Base-by-base conservation (phyloP, 495 filamentous ascomycete species). In the Parachaetomium inaequale region DNA sequence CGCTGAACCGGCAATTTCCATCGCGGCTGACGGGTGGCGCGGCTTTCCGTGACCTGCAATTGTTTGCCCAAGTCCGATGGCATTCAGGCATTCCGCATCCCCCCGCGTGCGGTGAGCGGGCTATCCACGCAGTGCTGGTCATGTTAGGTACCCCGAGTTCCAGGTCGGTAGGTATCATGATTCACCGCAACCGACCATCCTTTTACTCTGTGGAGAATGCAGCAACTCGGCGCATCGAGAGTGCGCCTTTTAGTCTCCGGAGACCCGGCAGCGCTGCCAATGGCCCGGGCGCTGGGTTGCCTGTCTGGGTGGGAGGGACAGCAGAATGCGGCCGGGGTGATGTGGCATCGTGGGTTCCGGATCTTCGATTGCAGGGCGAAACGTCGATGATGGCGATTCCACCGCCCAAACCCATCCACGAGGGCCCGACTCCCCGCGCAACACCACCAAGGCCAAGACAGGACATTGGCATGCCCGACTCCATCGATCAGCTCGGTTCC, bases 1-100 rank as follows among this genome's bases (percentile, higher is more conserved):
- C 53, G 31, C 47, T 53, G 38, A 25, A 65, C 59, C 57, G 63
- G 63, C 54, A 58, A 58, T 46, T 54, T 42, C 47, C 38, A 58
- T 21, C 50, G 11, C 26, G 23, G 31, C 45, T 34, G 36, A 34
- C 55, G 29, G 21, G 5, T 38, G 40, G 42, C 42, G 28, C 40
- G 26, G 42, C 55, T 32, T 28, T 56, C 14, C 19, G 29, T 49
- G 14, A 19, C 31, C 25, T 57, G 21, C 19, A 3, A 19, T 12
- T 32, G 12, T 29, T 17, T 8, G 10, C 19, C 15, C 7, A 11
- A 17, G 23, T 19, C n/a, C 38, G 38, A 45, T 45, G 54, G 54
- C 17, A 56, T 47, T 59, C 21, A 12, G 28, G 7, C 5, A 31
- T 36, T 40, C 56, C 14, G 56, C 56, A 59, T 59, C 56, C 17